Base-by-base conservation (phyloP, 257 asterid species). In the Salvia hispanica region DNA sequence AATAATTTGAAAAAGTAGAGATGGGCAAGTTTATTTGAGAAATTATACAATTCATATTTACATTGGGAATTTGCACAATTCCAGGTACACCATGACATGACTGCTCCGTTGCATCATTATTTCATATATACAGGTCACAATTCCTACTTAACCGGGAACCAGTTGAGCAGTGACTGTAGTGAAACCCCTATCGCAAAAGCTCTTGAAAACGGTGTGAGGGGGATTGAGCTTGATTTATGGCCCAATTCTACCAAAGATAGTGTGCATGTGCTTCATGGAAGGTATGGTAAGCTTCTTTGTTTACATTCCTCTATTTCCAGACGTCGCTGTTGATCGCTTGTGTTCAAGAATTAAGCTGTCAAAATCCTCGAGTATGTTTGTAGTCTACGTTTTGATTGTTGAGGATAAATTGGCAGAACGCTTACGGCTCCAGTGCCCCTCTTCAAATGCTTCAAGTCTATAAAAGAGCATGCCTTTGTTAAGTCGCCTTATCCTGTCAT, bases 81-180 rank as follows among this genome's bases (percentile, higher is more conserved):
- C 74, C 97, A 92, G 98, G 97, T 86, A 77, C 95, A 86, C 76
- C 96, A 93, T 80, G 98, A 93, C 69, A 93, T 93, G 98, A 82
- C 86, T 13, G 94, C 96, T 81, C 98, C 97, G 67, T 78, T 93
- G 97, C 96, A 86, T 69, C 91, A 93, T 76, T 90, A 93, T 76
- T 90, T 85, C 90, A 90, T 90, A 79, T 85, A 86, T 72, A 93
- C 97, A 34, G 96, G 97, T 74, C 97, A 93, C 74, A 93, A 93
- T 74, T 90, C 99, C 74, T 93, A 93, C 84, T 77, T 93, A 52
- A 93, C 96, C 2, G 97, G 96, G 58, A 93, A 93, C 78, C 98
- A 90, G 63, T 70, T 93, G 65, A 90, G 95, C 87, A 90, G 98
- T 47, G 94, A 86, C 61, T 84, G 96, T 61, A 93, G 98, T 67